Evolutionary conservation across 2,329 filamentous ascomycete genomes (phyloP).

Genomic region (Sclerotinia borealis): DNA sequence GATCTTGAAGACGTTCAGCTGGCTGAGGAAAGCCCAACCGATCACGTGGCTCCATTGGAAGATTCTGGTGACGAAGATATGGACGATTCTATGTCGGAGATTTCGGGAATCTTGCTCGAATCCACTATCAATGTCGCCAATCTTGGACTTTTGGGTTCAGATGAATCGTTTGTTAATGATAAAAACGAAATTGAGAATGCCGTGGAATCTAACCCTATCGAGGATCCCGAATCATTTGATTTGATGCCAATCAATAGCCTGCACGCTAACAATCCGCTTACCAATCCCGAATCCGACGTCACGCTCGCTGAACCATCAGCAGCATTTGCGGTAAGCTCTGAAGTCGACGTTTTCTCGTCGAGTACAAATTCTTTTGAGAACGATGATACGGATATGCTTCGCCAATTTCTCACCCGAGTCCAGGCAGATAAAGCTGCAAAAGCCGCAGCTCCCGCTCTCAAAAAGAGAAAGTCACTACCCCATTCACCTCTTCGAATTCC

Average conservation of each 20-base stretch:
- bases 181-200: not conserved
- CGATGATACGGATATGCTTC: slow-evolving; percentile 34
- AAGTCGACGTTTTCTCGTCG: slow-evolving; percentile 13
- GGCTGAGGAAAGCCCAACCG: not conserved
- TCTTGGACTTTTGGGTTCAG: not conserved
- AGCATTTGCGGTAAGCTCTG: slow-evolving; percentile 14
- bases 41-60: not conserved
- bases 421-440: slow-evolving; percentile 35
- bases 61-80: not conserved
- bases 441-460: slow-evolving; percentile 20
- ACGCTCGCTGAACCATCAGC: slow-evolving; percentile 11
- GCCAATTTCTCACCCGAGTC: slow-evolving; percentile 33
- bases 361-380: slow-evolving; percentile 17
- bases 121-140: not conserved
- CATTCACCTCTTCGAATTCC: slow-evolving; percentile 31
- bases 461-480: slow-evolving; percentile 28
- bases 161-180: not conserved
- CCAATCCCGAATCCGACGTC: not conserved
- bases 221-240: slow-evolving; percentile 16
- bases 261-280: not conserved
- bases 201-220: slow-evolving; percentile 4
- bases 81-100: slow-evolving; percentile 1
- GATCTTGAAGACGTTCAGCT: not conserved
- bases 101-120: slow-evolving; percentile 4
- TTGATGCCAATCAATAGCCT: slow-evolving; percentile 12